Evolutionary conservation across 441 rosid genomes (phyloP), one percentile per base, ranked within the genome.

Genomic region (Populus trichocarpa): DNA sequence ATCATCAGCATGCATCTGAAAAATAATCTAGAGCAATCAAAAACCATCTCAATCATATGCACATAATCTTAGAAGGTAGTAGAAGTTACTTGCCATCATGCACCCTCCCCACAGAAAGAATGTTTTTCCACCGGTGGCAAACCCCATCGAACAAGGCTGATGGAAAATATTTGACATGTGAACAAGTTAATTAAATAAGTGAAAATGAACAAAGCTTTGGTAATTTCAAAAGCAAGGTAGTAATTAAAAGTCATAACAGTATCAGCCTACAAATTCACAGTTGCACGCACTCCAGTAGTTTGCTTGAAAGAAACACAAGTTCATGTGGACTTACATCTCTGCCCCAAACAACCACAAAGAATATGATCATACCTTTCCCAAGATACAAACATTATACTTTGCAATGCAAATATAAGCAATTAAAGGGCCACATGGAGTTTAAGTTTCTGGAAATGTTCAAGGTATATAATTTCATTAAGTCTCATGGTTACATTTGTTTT

Each of bases 81-180:
- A 59, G 64, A 28, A 76, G 75, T 42, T 73, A 81, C 89, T 82
- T 83, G 84, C 99, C 99, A 97, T 97, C 99, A 97, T 97, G 83
- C 99, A 97, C 69, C 99, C 99, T 84, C 99, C 99, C 99, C 99
- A 97, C 68, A 97, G 86, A 82, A 97, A 97, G 91, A 93, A 97
- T 35, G 99, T 97, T 81, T 86, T 91, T 74, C 99, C 99, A 30
- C 99, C 99, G 64, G 99, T 97, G 35, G 99, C 99, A 85, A 97
- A 97, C 76, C 99, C 99, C 98, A 95, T 97, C 20, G 99, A 97
- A 87, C 99, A 97, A 89, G 99, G 99, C 99, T 97, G 97, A 81
- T n/a, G 69, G 69, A 77, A 73, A 75, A 73, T n/a, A 69, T 63
- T 70, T 13, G 78, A 79, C 57, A 71, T 61, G 38, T 50, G 38